Evolutionary conservation across 1,284 basidiomycete genomes (phyloP), one percentile per base, ranked within the genome.

Genomic region (Cronartium quercuum): DNA sequence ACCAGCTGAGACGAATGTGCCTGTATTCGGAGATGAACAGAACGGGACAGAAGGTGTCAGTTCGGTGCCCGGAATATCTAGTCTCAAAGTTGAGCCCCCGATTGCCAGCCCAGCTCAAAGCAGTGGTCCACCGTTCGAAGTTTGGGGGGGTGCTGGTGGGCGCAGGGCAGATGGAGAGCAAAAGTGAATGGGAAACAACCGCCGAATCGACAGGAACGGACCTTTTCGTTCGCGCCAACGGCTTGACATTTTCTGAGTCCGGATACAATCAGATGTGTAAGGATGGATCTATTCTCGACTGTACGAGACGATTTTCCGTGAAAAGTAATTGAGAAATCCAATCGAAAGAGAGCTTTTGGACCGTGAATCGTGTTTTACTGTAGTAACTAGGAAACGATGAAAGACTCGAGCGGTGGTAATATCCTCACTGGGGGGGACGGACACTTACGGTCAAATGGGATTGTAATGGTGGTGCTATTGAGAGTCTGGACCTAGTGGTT

Each of bases 141-240:
- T 51, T n/a, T 10, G 18, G 34, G 42, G n/a, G 2, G 24, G 5
- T n/a, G 15, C 4, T 64, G 35, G 6, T 6, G 34, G 41, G 61
- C 29, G 18, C 10, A 47, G 41, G 41, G 47, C 18, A 18, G n/a
- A 42, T 12, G 29, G 35, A 29, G 37, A 15, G 21, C 37, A 34
- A 34, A 62, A 24, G 15, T 44, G 37, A 40, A 44, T 5, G 24
- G 41, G 18, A 51, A 42, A 21, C 47, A 6, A 6, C 3, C 18
- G 18, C 12, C 47, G 12, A 15, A 15, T 6, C 4, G 47, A 51
- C 24, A 15, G 9, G 47, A 65, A 60, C 67, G 6, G 10, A 61
- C 67, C 67, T 44, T 68, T 68, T 61, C 67, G 35, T 61, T 68
- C 67, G 15, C 35, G 21, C 58, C 58, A 61, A 61, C 58, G 58